A percentile compares a stretch with the other conserved stretches of the same genome.
phyloP scores from a whole-genome alignment of 768 basidiomycete genomes.

The Multifurca ochricompacta region DNA sequence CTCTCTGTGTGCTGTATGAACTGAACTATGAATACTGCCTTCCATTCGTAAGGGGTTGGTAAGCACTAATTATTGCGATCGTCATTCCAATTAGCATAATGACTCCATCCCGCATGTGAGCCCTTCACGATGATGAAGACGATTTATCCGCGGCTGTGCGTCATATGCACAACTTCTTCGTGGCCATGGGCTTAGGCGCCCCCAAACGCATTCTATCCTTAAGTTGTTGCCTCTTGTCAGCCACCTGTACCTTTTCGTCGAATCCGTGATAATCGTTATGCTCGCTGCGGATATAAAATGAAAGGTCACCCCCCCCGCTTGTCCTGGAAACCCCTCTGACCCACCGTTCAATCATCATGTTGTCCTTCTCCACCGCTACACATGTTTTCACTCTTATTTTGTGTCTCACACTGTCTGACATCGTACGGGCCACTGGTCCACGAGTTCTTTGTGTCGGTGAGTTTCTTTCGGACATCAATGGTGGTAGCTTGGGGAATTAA shows the following conservation, averaged over 20 bases:
- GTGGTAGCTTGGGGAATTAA: neutral
- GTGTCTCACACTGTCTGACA: neutral
- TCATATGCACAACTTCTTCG: neutral
- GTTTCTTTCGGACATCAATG: neutral
- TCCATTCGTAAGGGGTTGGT: too few relatives aligned
- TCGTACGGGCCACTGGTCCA: conserved; percentile 7
- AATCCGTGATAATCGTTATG: neutral
- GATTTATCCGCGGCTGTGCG: neutral
- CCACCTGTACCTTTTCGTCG: neutral
- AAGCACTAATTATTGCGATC: too few relatives aligned
- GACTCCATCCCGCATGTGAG: too few relatives aligned
- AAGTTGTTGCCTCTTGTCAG: neutral
- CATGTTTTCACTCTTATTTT: conserved; percentile 3
- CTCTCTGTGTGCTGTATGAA: too few relatives aligned
- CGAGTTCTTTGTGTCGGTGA: neutral
- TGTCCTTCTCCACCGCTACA: neutral
- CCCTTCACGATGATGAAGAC: neutral
- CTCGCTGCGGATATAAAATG: neutral
- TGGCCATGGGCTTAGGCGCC: neutral
- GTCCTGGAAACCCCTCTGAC: neutral
- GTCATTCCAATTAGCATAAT: neutral
- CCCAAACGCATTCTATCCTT: neutral
- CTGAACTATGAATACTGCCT: too few relatives aligned
- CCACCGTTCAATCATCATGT: neutral
- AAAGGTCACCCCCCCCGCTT: neutral